A percentile compares a stretch with the other conserved stretches of the same genome.
Conservation (phyloP, 352 stramenopile genomes). For the Pythium rhizo-oryzae region DNA sequence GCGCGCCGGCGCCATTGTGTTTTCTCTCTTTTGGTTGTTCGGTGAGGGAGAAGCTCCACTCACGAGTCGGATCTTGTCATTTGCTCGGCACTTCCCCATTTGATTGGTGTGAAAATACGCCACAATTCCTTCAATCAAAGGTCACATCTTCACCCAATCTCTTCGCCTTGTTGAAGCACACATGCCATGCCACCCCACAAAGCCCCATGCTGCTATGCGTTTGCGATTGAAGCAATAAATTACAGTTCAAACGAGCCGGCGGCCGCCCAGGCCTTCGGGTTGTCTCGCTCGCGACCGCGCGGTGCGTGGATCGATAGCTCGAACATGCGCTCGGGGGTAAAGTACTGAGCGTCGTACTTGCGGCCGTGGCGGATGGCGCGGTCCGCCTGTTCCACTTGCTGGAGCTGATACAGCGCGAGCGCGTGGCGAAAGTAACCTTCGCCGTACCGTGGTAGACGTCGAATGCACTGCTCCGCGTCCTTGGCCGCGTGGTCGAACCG, state of each 20-base stretch:
- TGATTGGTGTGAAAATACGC: too few species aligned
- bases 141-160: too few species aligned
- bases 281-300: slow-evolving; percentile 4
- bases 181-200: too few species aligned
- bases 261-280: slow-evolving; percentile 1
- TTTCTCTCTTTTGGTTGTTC: too few species aligned
- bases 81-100: too few species aligned
- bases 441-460: slow-evolving; percentile 24
- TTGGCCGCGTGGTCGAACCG: slow-evolving; percentile 25
- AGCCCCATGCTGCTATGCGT: neutral
- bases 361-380: slow-evolving; percentile 22
- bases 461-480: slow-evolving; percentile 32
- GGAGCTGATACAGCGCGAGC: slow-evolving; percentile 24
- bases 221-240: slow-evolving; percentile 5
- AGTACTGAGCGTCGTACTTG: slow-evolving; percentile 22
- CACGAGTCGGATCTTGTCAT: too few species aligned
- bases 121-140: too few species aligned
- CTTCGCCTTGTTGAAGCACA: too few species aligned
- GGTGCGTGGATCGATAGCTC: slow-evolving; percentile 25
- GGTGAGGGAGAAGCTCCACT: too few species aligned
- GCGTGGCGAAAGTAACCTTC: slow-evolving; percentile 34
- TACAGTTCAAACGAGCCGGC: slow-evolving; percentile 21
- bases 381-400: slow-evolving; percentile 14
- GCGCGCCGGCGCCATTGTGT: neutral
- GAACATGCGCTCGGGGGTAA: slow-evolving; percentile 17